phyloP scores from a whole-genome alignment of 2,329 filamentous ascomycete species.

The Diaporthe eres region DNA sequence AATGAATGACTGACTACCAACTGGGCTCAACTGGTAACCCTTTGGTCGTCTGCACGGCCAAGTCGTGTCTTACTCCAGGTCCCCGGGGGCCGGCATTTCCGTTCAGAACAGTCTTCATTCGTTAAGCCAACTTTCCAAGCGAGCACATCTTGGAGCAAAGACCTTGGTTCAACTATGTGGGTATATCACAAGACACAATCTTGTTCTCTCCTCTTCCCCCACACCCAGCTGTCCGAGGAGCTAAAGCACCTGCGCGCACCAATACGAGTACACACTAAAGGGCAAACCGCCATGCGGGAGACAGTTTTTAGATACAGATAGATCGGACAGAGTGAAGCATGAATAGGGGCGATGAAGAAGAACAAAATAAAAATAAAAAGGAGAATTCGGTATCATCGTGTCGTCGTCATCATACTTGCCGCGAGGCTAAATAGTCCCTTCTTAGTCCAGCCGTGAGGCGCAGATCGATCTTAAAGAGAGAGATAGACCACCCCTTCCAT shows the following conservation, averaged over 20 bases:
- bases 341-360: constrained; percentile 15
- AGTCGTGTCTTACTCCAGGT: too few species aligned
- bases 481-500: constrained; percentile 31
- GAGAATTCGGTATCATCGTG: constrained; percentile 43
- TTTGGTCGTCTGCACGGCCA: background rate
- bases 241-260: background rate
- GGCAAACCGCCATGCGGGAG: background rate
- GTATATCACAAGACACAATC: constrained; percentile 18
- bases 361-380: constrained; percentile 18
- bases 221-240: background rate
- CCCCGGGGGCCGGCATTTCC: background rate
- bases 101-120: background rate
- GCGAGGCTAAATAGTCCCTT: constrained; percentile 49
- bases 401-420: constrained; percentile 47
- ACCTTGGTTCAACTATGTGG: constrained; percentile 9
- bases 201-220: background rate
- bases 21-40: background rate
- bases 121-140: background rate
- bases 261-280: background rate
- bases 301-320: background rate
- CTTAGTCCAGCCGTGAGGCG: constrained; percentile 51
- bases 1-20: background rate
- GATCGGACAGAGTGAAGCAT: constrained; percentile 8
- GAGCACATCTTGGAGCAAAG: background rate
- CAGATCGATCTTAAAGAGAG: constrained; percentile 48